Evolutionary conservation across 164 flowering plant genomes (phyloP).

Genomic region (Echeveria elegans): DNA sequence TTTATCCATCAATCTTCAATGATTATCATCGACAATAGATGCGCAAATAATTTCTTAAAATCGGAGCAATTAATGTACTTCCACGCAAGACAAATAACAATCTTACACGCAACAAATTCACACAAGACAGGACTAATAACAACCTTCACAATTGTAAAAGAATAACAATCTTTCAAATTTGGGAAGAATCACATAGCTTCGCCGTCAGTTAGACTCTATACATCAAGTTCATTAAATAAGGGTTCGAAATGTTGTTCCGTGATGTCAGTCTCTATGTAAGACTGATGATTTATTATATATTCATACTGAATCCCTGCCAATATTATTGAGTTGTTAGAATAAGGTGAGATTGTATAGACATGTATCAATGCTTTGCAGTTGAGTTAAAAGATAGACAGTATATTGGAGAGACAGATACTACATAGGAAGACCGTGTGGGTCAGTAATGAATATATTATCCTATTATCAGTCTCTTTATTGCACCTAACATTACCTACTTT

Average conservation of each 20-base stretch:
- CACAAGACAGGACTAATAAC: too few relatives aligned
- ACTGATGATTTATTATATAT: neutral
- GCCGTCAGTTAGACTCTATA: neutral
- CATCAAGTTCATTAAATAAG: neutral
- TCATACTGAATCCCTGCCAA: neutral
- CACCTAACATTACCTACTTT: conserved; percentile 7
- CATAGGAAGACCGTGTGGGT: neutral
- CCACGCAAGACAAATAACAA: too few relatives aligned
- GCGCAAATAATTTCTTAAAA: too few relatives aligned
- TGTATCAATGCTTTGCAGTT: neutral
- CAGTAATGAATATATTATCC: conserved; percentile 1
- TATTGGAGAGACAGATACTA: neutral
- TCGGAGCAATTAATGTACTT: too few relatives aligned
- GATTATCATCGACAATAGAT: too few relatives aligned
- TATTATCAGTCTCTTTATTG: neutral
- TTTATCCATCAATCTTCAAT: too few relatives aligned
- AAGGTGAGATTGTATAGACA: neutral
- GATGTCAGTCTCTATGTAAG: neutral
- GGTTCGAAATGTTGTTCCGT: neutral
- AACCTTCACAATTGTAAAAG: too few relatives aligned
- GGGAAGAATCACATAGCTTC: neutral
- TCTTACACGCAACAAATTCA: too few relatives aligned
- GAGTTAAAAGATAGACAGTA: neutral
- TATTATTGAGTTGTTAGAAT: neutral
- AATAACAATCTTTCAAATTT: too few relatives aligned